Percentiles rank a stretch among this genome's conserved stretches.
Conservation (phyloP, 305 asterid genomes). For the Fraxinus sp. region DNA sequence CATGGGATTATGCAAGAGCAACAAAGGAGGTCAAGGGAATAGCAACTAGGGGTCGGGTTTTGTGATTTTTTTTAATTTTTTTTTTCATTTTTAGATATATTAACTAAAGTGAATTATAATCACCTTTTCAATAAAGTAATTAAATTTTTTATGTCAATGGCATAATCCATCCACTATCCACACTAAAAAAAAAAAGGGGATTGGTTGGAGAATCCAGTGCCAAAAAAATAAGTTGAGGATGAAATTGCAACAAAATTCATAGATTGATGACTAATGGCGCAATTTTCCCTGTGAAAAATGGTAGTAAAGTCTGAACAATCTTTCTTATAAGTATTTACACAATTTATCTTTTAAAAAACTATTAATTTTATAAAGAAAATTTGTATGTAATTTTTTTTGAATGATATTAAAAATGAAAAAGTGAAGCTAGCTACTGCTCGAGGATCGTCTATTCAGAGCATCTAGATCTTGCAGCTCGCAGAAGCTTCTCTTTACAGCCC, state of each 20-base stretch:
- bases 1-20: neutral
- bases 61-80: too few species aligned
- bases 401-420: slow-evolving; percentile 21
- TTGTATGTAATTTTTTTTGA: neutral
- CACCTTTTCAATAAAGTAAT: neutral
- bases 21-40: neutral
- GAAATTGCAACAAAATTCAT: neutral
- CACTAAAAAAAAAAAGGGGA: neutral
- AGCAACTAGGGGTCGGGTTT: neutral
- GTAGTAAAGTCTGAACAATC: neutral
- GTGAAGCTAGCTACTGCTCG: slow-evolving; percentile 24
- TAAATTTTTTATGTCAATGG: neutral
- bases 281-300: too few species aligned
- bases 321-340: neutral
- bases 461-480: slow-evolving; percentile 44
- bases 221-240: neutral
- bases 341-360: neutral
- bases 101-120: neutral
- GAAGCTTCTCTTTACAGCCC: slow-evolving; percentile 42
- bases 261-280: neutral
- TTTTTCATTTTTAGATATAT: too few species aligned
- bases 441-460: slow-evolving; percentile 19
- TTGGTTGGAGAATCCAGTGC: neutral
- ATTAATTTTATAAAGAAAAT: neutral
- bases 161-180: neutral